Evolutionary conservation across 495 filamentous ascomycete genomes (phyloP), one percentile per base, ranked within the genome.

Genomic region (Aspergillus biplanus): DNA sequence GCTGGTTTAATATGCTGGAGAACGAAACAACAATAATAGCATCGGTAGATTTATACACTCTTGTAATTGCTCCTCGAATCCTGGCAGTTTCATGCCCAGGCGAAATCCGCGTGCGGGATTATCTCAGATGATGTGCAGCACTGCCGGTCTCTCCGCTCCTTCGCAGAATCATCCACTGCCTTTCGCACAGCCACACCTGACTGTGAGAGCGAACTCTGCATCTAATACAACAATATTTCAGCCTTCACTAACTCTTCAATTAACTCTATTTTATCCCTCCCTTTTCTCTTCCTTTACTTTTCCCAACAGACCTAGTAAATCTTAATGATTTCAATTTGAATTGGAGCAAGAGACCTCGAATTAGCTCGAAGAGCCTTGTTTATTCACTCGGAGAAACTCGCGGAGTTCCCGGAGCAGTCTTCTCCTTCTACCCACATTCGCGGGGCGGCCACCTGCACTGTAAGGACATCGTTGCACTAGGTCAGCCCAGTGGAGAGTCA

Each of bases 111-210:
- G 44, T 34, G 58, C 53, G 49, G 49, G 47, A 49, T 52, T 39
- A 59, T 56, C 53, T 55, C 59, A 57, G 50, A 59, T 59, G 59
- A 52, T 54, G 35, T 58, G 50, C 59, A 62, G 64, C 49, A 27
- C 11, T n/a, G 33, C 16, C 27, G 39, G 5, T 7, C 39, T 44
- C 11, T 44, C 39, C 4, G 11, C 39, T 44, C 8, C 11, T 11
- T 44, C 6, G 39, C n/a, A 27, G 21, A 27, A 27, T 44, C 12
- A 33, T 57, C 35, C 35, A n/a, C 1, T n/a, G 47, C 47, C 16
- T 1, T 9, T 16, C 5, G 21, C 11, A 50, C 47, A 21, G 47
- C 47, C 15, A 15, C 47, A 3, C 16, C 21, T 31, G 4, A 16
- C 15, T 11, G 47, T 8, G 47, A 50, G 16, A 3, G 47, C n/a